phyloP scores from a whole-genome alignment of 2,329 filamentous ascomycete species.

The Diaporthe destruens region DNA sequence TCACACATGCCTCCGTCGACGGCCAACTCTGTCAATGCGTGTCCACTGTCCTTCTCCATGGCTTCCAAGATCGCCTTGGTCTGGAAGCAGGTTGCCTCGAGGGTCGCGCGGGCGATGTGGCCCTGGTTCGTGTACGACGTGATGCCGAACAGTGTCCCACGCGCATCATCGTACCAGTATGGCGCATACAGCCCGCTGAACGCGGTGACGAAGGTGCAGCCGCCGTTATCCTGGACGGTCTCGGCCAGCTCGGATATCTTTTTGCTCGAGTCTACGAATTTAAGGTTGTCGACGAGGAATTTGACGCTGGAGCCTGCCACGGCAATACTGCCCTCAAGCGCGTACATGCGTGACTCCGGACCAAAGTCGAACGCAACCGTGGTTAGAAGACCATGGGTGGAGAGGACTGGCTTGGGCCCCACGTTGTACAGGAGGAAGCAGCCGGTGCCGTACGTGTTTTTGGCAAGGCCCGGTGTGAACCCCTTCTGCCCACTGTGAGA shows the following conservation, averaged over 20 bases:
- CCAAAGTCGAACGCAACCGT: slow-evolving; percentile 90
- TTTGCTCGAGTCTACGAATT: slow-evolving; percentile 65
- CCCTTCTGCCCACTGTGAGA: slow-evolving; percentile 75
- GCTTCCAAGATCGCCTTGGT: slow-evolving; percentile 92
- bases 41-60: slow-evolving; percentile 88
- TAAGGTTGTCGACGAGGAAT: slow-evolving; percentile 75
- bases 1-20: slow-evolving; percentile 93
- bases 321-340: slow-evolving; percentile 85
- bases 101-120: slow-evolving; percentile 88
- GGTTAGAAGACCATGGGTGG: slow-evolving; percentile 83
- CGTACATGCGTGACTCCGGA: slow-evolving; percentile 75
- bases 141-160: slow-evolving; percentile 88
- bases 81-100: slow-evolving; percentile 93
- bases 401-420: slow-evolving; percentile 86
- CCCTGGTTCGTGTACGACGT: slow-evolving; percentile 87
- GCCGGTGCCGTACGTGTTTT: slow-evolving; percentile 92
- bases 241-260: slow-evolving; percentile 65
- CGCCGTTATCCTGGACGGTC: slow-evolving; percentile 78
- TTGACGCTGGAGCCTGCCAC: slow-evolving; percentile 86
- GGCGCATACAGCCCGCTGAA: slow-evolving; percentile 93
- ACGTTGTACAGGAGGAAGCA: slow-evolving; percentile 93
- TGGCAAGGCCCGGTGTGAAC: slow-evolving; percentile 84
- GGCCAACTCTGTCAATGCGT: slow-evolving; percentile 79
- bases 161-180: slow-evolving; percentile 94
- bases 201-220: slow-evolving; percentile 88